Evolutionary conservation across 2,329 filamentous ascomycete species (phyloP).

Genomic region (Neocucurbitaria cava): DNA sequence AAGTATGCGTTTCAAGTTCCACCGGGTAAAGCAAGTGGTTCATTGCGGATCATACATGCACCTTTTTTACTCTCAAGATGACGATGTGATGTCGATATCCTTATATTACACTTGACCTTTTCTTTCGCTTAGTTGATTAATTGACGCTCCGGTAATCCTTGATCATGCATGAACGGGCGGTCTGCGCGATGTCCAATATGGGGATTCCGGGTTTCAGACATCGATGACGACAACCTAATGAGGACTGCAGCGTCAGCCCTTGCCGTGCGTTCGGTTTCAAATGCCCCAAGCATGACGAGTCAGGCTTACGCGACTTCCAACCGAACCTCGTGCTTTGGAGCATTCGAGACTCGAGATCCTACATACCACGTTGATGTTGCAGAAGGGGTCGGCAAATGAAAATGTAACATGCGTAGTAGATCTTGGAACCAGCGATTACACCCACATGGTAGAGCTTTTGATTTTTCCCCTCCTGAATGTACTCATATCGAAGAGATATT

Average conservation of each 20-base stretch:
- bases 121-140: not conserved
- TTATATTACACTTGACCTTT: not conserved
- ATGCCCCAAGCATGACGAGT: not conserved
- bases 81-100: not conserved
- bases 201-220: not conserved
- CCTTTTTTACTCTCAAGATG: not conserved
- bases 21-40: conserved; percentile 19
- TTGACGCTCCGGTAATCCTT: not conserved
- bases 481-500: too few species aligned
- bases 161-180: not conserved
- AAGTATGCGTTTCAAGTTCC: conserved; percentile 6
- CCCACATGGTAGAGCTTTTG: not conserved
- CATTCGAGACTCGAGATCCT: not conserved
- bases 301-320: not conserved
- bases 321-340: not conserved
- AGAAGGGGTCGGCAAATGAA: not conserved
- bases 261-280: not conserved
- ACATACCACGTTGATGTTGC: not conserved
- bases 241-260: not conserved
- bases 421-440: not conserved
- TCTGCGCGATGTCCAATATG: not conserved
- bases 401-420: not conserved
- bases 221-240: not conserved
- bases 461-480: too few species aligned
- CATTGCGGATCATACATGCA: not conserved